Evolutionary conservation across 2,329 filamentous ascomycete species (phyloP).

Genomic region (Endoconidiophora laricicola): DNA sequence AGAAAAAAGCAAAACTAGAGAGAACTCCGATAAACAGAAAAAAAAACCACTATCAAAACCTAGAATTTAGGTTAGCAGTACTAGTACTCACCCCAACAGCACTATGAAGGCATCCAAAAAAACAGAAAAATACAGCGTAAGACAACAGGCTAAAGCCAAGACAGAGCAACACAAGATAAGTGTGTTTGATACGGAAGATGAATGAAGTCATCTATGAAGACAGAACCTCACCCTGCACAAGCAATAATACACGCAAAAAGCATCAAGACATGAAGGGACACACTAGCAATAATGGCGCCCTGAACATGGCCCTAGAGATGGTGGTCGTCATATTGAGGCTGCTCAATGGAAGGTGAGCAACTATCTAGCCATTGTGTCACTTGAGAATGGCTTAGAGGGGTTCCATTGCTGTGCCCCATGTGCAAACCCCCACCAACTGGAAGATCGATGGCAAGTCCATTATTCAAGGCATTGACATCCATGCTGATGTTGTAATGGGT

Average conservation of each 20-base stretch:
- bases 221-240: background rate
- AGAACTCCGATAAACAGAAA: background rate
- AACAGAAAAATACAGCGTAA: background rate
- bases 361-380: background rate
- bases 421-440: too few species aligned
- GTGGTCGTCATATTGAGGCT: background rate
- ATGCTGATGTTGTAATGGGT: too few species aligned
- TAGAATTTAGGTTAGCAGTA: background rate
- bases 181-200: background rate
- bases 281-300: background rate
- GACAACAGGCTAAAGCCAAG: background rate
- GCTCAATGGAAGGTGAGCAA: background rate
- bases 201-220: background rate
- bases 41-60: background rate
- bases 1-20: too few species aligned
- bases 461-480: too few species aligned
- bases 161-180: background rate
- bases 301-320: background rate
- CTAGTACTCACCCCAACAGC: background rate
- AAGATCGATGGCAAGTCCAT: too few species aligned
- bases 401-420: too few species aligned
- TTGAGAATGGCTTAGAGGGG: too few species aligned
- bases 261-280: background rate
- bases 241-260: background rate
- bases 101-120: background rate